Evolutionary conservation across 1,284 basidiomycete species (phyloP).

Genomic region (Heterobasidion occidentale): DNA sequence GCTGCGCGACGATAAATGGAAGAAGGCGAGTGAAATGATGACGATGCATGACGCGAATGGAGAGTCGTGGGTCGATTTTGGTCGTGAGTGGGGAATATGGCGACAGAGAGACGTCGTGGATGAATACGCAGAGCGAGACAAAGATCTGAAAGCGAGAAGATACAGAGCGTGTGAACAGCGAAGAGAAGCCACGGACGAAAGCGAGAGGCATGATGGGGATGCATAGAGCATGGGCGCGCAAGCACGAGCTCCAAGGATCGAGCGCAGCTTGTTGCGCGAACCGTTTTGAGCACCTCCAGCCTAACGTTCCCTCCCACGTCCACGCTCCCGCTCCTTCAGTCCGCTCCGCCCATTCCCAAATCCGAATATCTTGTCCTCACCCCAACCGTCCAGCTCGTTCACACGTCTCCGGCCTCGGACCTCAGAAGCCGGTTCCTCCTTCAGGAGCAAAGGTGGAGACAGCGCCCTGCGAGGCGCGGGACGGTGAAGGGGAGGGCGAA

Average conservation of each 20-base stretch:
- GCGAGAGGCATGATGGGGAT: background rate
- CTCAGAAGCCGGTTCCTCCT: constrained; percentile 20
- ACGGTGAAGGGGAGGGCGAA: constrained; percentile 28
- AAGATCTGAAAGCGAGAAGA: background rate
- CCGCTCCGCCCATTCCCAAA: constrained; percentile 52
- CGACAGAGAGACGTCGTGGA: background rate
- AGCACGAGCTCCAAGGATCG: background rate
- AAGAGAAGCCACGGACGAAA: background rate
- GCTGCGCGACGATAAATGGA: too few species aligned
- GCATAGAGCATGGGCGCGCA: background rate
- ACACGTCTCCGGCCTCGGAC: constrained; percentile 19
- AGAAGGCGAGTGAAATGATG: too few species aligned
- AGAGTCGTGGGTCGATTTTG: background rate
- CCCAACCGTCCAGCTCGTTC: constrained; percentile 39
- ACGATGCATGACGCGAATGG: background rate
- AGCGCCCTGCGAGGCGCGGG: background rate
- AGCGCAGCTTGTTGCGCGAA: background rate
- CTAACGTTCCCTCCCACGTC: constrained; percentile 1
- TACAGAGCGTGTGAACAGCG: background rate
- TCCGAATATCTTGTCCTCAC: constrained; percentile 35
- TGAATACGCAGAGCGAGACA: background rate
- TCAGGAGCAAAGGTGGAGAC: constrained; percentile 16
- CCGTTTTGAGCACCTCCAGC: background rate
- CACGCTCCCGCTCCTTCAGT: constrained; percentile 36
- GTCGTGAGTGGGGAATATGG: background rate